Percentiles rank a stretch among this genome's conserved stretches.
These are phyloP conservation scores for Monosporascus sp. DNA, from an alignment of 2,329 filamentous ascomycete genomes.

Conservation along the genomic window DNA sequence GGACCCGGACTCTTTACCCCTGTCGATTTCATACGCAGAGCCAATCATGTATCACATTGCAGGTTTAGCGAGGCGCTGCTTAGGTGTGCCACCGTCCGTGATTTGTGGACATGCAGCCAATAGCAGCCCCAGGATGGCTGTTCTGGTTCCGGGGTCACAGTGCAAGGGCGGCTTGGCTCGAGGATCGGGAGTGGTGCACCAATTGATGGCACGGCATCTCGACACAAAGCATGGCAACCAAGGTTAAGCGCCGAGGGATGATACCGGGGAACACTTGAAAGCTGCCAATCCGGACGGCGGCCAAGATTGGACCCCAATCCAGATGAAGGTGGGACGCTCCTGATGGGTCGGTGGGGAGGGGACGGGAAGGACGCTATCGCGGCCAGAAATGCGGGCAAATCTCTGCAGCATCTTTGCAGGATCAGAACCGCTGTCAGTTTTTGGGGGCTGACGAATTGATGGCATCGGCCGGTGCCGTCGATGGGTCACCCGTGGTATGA, in stretches of 20 bases:
- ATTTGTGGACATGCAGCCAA: constrained; percentile 23
- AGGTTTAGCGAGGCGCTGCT: constrained; percentile 24
- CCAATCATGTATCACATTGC: constrained; percentile 21
- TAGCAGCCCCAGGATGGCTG: constrained; percentile 11
- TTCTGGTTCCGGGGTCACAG: constrained; percentile 8
- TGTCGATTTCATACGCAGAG: constrained; percentile 9
- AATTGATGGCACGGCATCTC: constrained; percentile 4
- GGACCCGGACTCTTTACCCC: constrained; percentile 5
- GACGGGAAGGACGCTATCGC: not conserved
- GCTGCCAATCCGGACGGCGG: no score
- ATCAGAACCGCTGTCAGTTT: no score
- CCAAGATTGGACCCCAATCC: no score
- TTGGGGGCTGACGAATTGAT: not conserved
- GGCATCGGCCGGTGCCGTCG: not conserved
- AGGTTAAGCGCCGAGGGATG: constrained; percentile 1
- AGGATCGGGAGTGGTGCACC: constrained; percentile 3
- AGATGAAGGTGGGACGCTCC: no score
- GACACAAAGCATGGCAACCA: constrained; percentile 2
- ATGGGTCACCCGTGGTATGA: not conserved
- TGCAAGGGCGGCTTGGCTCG: constrained; percentile 7
- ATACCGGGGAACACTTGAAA: not conserved
- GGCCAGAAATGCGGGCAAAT: not conserved
- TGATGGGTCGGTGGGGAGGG: no score
- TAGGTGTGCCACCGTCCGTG: constrained; percentile 18
- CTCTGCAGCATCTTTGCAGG: not conserved